These are phyloP conservation scores for Tulasnella sp. DNA, from an alignment of 768 basidiomycete genomes.

Conservation along the genomic window DNA sequence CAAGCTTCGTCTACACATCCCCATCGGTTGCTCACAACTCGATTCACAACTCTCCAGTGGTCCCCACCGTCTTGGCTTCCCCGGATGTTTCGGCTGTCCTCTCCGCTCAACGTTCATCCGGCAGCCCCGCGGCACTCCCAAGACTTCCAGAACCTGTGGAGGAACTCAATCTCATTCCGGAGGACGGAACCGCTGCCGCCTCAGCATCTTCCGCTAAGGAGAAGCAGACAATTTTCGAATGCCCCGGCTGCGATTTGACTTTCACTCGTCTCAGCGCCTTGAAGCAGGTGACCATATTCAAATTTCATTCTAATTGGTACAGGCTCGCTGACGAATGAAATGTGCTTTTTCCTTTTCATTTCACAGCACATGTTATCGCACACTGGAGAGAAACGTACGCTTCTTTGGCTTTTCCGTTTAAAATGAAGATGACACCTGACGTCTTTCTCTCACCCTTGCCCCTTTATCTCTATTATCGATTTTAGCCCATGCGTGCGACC, in stretches of 20 bases:
- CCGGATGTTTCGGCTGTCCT: neutral
- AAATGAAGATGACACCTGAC: neutral
- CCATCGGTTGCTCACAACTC: neutral
- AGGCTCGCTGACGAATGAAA: neutral
- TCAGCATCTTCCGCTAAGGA: neutral
- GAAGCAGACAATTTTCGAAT: conserved; percentile 1
- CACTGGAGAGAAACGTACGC: conserved; percentile 13
- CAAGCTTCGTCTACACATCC: neutral
- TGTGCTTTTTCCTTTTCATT: neutral
- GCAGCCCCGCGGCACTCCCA: neutral
- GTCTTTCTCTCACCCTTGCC: neutral
- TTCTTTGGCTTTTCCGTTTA: neutral
- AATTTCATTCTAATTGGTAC: neutral
- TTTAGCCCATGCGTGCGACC: conserved; percentile 10
- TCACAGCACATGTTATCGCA: conserved; percentile 11
- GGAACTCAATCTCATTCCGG: neutral
- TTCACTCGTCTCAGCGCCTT: conserved; percentile 9
- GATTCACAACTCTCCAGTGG: neutral
- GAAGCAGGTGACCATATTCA: conserved; percentile 8
- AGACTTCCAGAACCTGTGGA: neutral
- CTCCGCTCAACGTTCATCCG: neutral
- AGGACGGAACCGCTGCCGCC: neutral
- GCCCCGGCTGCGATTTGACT: conserved; percentile 11
- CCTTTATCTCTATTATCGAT: neutral
- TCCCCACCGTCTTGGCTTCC: neutral